Evolutionary conservation across 179 eudicot genomes (phyloP), one percentile per base, ranked within the genome.

Genomic region (Beta corolliflora): DNA sequence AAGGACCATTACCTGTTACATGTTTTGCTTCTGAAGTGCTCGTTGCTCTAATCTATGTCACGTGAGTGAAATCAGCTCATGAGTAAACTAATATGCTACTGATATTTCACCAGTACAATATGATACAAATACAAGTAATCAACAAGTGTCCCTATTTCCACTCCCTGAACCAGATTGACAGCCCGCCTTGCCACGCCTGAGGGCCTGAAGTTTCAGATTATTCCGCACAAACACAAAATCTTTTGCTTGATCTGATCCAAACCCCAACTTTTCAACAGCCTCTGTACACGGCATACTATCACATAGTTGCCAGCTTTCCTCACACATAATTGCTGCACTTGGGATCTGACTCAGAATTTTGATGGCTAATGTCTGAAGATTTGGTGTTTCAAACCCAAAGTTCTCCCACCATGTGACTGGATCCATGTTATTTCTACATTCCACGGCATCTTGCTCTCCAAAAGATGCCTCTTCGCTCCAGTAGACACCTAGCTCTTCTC

Each of bases 401-500:
- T 85, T 87, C 78, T 86, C 91, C 91, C 89, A 88, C 91, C 91
- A 88, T 41, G 89, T 79, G 29, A 89, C 89, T 1, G 85, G 84
- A 7, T 85, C 88, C 91, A 89, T 87, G 46, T 85, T 78, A 48
- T 83, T 85, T 78, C 89, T 87, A 75, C 85, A 79, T 5, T 87
- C 88, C 1, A 82, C 56, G 18, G 89, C 88, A 69, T 88, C 91
- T 75, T 71, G 85, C 59, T 86, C 88, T 63, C 88, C 91, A 19
- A 88, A 77, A 14, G 83, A 88, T 2, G 86, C 88, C 50, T 87
- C 84, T 25, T 13, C 73, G 54, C 71, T 77, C 84, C 79, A 78
- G 65, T 81, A 88, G 18, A 72, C 80, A 18, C 84, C 80, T 13
- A 86, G 81, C 72, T 86, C 88, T 79, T 86, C 86, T 36, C 80